phyloP scores from a whole-genome alignment of 441 rosid genomes.

The Erodium texanum region DNA sequence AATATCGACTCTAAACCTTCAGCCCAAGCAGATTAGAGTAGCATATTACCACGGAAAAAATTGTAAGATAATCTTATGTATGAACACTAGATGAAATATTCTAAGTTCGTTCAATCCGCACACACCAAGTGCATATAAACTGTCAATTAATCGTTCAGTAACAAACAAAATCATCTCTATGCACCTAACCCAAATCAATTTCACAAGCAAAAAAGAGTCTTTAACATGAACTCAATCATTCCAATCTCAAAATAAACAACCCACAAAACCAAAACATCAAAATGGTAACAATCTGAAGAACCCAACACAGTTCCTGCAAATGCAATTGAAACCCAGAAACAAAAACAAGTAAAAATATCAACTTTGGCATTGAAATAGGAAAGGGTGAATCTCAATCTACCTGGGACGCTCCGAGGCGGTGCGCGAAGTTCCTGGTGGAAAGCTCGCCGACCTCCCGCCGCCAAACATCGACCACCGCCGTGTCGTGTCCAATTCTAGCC shows the following conservation, averaged over 20 bases:
- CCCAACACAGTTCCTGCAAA: neutral
- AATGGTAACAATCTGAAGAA: neutral
- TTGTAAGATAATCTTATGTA: no score
- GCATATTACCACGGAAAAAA: no score
- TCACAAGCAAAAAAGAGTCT: neutral
- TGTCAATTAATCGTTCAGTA: neutral
- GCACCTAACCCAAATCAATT: neutral
- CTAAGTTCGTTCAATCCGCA: neutral
- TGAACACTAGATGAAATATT: neutral
- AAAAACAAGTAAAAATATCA: neutral
- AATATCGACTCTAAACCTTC: no score
- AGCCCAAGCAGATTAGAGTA: no score
- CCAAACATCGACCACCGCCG: constrained; percentile 52
- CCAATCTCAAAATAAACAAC: neutral
- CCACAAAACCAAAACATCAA: neutral
- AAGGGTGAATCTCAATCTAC: constrained; percentile 21
- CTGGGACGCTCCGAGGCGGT: constrained; percentile 74
- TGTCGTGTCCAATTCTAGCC: constrained; percentile 10
- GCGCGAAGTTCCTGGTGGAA: constrained; percentile 51
- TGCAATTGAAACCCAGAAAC: neutral
- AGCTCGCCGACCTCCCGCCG: constrained; percentile 70
- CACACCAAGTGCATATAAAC: neutral
- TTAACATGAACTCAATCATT: neutral
- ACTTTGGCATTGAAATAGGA: neutral
- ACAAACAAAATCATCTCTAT: neutral